A percentile compares a stretch with the other conserved stretches of the same genome.
Conservation (phyloP, 2,329 filamentous ascomycete species). For the Zymoseptoria tritici region DNA sequence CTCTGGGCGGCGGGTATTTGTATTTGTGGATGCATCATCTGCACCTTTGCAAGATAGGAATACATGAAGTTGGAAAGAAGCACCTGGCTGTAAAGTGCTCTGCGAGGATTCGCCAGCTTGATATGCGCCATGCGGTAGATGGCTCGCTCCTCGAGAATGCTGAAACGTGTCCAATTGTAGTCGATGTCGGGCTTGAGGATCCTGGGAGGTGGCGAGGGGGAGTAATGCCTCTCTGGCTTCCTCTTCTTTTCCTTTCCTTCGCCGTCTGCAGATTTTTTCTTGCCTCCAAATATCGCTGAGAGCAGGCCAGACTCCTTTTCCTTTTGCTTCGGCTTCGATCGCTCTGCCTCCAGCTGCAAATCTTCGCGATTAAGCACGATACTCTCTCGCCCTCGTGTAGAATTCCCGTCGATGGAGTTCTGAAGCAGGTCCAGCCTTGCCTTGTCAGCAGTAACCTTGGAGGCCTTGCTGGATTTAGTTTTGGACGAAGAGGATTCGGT, state of each 20-base stretch:
- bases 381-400: constrained; percentile 63
- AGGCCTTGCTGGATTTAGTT: constrained; percentile 47
- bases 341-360: constrained; percentile 68
- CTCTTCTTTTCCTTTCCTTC: constrained; percentile 68
- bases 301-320: constrained; percentile 66
- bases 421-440: constrained; percentile 80
- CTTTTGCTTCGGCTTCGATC: constrained; percentile 75
- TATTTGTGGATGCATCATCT: constrained; percentile 96
- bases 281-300: constrained; percentile 82
- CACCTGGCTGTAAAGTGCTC: constrained; percentile 87
- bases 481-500: constrained; percentile 30
- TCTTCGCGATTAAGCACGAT: constrained; percentile 73
- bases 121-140: constrained; percentile 99
- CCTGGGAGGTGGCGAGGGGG: constrained; percentile 70
- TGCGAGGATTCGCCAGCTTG: constrained; percentile 93
- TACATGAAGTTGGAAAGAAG: constrained; percentile 99
- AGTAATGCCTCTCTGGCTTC: constrained; percentile 46
- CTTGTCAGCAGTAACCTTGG: constrained; percentile 59
- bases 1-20: constrained; percentile 70
- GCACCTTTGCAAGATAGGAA: constrained; percentile 94
- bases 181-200: constrained; percentile 79
- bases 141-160: constrained; percentile 87
- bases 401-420: constrained; percentile 65
- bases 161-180: constrained; percentile 93
- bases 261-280: constrained; percentile 60